Percentiles rank a stretch among this genome's conserved stretches.
Evolutionary conservation across 1,139 yeast species (phyloP).

Genomic region (Pichia sp.): DNA sequence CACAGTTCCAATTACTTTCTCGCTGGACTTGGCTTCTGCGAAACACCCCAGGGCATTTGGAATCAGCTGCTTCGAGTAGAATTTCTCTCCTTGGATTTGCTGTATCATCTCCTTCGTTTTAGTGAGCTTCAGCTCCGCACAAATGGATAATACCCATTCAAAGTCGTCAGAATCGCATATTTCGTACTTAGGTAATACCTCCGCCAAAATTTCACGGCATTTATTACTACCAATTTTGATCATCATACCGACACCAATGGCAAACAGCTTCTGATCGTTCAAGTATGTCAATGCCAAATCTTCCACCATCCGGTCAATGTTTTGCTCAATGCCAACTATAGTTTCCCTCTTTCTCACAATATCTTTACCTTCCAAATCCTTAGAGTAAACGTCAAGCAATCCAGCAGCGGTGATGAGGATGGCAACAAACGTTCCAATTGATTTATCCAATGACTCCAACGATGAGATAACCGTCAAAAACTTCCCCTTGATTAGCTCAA

Average conservation of each 20-base stretch:
- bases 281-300: slow-evolving; percentile 55
- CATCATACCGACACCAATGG: slow-evolving; percentile 59
- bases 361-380: slow-evolving; percentile 6
- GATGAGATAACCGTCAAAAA: slow-evolving; percentile 53
- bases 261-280: slow-evolving; percentile 43
- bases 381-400: slow-evolving; percentile 39
- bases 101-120: slow-evolving; percentile 42
- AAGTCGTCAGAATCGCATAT: slow-evolving; percentile 65
- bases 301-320: slow-evolving; percentile 55
- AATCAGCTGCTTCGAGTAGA: slow-evolving; percentile 29
- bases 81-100: slow-evolving; percentile 26
- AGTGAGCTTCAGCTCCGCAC: slow-evolving; percentile 42
- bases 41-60: slow-evolving; percentile 64
- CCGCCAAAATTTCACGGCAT: slow-evolving; percentile 46
- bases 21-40: slow-evolving; percentile 55
- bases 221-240: slow-evolving; percentile 32
- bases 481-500: slow-evolving; percentile 52
- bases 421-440: slow-evolving; percentile 63
- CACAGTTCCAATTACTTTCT: slow-evolving; percentile 35
- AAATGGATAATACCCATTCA: slow-evolving; percentile 68
- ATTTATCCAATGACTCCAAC: slow-evolving; percentile 54
- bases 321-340: slow-evolving; percentile 31
- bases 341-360: slow-evolving; percentile 9
- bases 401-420: slow-evolving; percentile 62
- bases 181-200: slow-evolving; percentile 53